These are phyloP conservation scores for Microcos paniculata DNA, from an alignment of 345 rosid genomes.

Conservation along the genomic window DNA sequence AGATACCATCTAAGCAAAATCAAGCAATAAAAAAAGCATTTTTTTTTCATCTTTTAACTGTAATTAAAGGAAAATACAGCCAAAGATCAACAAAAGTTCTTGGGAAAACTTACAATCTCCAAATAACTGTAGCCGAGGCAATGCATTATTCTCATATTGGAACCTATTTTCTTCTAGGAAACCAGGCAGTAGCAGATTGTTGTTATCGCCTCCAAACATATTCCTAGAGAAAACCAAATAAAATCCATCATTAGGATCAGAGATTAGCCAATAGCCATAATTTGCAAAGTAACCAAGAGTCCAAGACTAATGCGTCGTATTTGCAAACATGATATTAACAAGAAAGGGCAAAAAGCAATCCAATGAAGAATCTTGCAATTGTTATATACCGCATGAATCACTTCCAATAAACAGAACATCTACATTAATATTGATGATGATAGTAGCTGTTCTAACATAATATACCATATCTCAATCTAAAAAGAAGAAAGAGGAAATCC, in stretches of 20 bases:
- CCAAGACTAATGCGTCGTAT: neutral
- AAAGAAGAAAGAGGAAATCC: too few species aligned
- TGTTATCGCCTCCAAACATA: conserved; percentile 70
- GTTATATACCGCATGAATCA: neutral
- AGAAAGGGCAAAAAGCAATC: neutral
- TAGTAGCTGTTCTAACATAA: neutral
- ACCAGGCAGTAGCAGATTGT: conserved; percentile 45
- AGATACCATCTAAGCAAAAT: too few species aligned
- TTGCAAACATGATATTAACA: too few species aligned
- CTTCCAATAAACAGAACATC: neutral
- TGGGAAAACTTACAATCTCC: conserved; percentile 47
- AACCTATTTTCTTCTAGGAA: conserved; percentile 48
- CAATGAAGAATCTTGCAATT: neutral
- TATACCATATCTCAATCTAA: too few species aligned
- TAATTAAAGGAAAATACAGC: neutral
- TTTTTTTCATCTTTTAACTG: neutral
- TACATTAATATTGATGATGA: neutral
- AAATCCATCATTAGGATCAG: neutral
- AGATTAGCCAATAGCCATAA: neutral
- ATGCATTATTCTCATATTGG: conserved; percentile 47
- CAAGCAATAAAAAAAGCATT: neutral
- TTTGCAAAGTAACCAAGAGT: neutral
- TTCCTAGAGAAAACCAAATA: conserved; percentile 29
- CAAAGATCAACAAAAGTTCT: neutral
- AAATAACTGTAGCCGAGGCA: conserved; percentile 59